Base-by-base conservation (phyloP, 495 filamentous ascomycete genomes). In the Cercophora scortea region DNA sequence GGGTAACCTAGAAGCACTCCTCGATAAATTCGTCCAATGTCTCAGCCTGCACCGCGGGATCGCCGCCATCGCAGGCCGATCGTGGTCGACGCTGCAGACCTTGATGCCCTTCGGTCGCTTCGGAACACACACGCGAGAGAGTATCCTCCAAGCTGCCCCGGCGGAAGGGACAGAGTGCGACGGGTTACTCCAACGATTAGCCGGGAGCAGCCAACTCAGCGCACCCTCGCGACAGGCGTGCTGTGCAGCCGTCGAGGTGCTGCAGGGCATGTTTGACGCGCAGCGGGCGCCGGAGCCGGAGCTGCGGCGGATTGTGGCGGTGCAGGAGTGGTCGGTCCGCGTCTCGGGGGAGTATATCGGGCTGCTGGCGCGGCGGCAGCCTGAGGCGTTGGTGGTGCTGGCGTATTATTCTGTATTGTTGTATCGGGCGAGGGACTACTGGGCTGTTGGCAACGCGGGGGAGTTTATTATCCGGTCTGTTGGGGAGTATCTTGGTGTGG, bases 381-480 rank as follows among this genome's bases (percentile, higher is more conserved):
- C 74, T 0, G 71, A 73, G 52, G 72, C 74, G 0, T 54, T 79
- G 17, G 60, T 73, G 8, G 66, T 79, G 2, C 54, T 77, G 18
- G 70, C 70, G 7, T 63, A 71, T 54, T 77, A 66, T 49, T 62
- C 61, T 1, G 63, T 71, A 5, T 15, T 73, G 4, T 39, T 75
- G 36, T 64, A 75, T 58, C 46, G 36, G 12, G 49, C 51, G 32
- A 52, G 67, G 10, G 52, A 61, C 6, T 61, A 54, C 39, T 78
- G 75, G 75, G 49, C 61, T 11, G 61, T 73, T 50, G 69, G 71
- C 4, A 49, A 63, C 43, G 57, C 70, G 1, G 73, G 72, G 2
- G 16, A 42, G 16, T 54, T 55, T 15, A 33, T 60, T 6, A 47
- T 60, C 12, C 42, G 40, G 39, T 50, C 50, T 2, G 53, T 60